phyloP scores from a whole-genome alignment of 352 stramenopile species.

The Pythium chondricola region DNA sequence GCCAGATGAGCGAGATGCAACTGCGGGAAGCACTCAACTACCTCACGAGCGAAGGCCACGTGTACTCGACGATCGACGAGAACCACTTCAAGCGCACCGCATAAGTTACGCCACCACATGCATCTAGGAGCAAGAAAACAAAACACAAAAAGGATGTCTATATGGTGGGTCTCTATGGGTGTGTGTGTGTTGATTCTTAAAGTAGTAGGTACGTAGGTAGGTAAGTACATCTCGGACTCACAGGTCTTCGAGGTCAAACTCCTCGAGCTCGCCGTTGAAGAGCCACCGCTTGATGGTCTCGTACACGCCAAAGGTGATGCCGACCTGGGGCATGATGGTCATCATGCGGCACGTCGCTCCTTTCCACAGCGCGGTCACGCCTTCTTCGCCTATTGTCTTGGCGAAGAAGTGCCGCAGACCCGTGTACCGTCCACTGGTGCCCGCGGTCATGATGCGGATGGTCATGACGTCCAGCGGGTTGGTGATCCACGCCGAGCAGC shows the following conservation, averaged over 20 bases:
- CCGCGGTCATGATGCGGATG: slow-evolving; percentile 79
- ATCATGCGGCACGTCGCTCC: slow-evolving; percentile 61
- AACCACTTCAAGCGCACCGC: slow-evolving; percentile 87
- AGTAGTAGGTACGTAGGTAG: no score
- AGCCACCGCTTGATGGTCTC: slow-evolving; percentile 74
- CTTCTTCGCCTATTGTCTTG: slow-evolving; percentile 50
- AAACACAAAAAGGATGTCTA: no score
- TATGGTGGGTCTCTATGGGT: no score
- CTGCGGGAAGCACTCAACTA: slow-evolving; percentile 68
- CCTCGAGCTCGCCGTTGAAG: slow-evolving; percentile 60
- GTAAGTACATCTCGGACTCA: not conserved
- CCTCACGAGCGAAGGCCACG: slow-evolving; percentile 82
- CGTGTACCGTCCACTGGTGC: slow-evolving; percentile 54
- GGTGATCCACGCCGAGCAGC: slow-evolving; percentile 59
- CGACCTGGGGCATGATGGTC: slow-evolving; percentile 68
- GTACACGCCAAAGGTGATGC: slow-evolving; percentile 85
- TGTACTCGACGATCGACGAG: slow-evolving; percentile 91
- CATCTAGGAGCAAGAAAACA: no score
- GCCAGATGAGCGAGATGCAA: slow-evolving; percentile 60
- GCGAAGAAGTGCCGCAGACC: slow-evolving; percentile 56
- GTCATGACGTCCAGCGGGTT: slow-evolving; percentile 81
- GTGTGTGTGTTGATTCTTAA: not conserved
- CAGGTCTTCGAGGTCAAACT: slow-evolving; percentile 53
- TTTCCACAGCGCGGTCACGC: slow-evolving; percentile 56
- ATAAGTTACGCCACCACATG: no score